Percentiles rank a stretch among this genome's conserved stretches.
Conservation (phyloP, 2,329 filamentous ascomycete genomes). For the Phoma herbarum region DNA sequence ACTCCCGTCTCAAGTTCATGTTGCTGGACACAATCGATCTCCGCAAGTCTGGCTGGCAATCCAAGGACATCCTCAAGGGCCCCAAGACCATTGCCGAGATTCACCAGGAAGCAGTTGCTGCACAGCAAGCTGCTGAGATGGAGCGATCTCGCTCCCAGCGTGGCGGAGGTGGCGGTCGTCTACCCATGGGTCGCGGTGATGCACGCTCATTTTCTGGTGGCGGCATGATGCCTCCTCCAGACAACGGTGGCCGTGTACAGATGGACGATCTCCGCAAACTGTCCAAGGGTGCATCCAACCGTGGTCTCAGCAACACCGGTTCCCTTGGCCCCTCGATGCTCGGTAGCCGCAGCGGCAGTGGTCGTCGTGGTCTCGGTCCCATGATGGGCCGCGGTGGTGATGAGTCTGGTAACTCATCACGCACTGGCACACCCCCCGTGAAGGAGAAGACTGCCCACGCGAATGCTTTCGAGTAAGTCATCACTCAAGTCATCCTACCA, state of each 20-base stretch:
- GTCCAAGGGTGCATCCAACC: constrained; percentile 66
- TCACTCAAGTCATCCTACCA: not conserved
- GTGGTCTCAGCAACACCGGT: constrained; percentile 63
- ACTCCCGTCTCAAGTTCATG: constrained; percentile 94
- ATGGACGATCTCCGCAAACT: constrained; percentile 92
- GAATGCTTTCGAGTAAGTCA: constrained; percentile 91
- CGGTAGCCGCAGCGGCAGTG: constrained; percentile 89
- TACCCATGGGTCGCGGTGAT: constrained; percentile 82
- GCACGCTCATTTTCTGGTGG: constrained; percentile 81
- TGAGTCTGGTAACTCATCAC: constrained; percentile 86
- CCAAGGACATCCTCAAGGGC: constrained; percentile 91
- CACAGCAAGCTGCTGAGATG: constrained; percentile 81
- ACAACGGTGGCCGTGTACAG: constrained; percentile 81
- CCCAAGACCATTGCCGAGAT: constrained; percentile 97
- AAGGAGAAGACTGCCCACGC: constrained; percentile 71
- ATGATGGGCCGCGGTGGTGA: constrained; percentile 72
- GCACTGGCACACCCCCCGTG: constrained; percentile 85
- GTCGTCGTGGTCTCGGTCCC: constrained; percentile 77
- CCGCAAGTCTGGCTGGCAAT: constrained; percentile 77
- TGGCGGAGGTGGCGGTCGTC: constrained; percentile 76
- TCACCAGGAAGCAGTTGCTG: constrained; percentile 80
- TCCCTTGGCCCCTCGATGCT: constrained; percentile 85
- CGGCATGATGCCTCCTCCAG: constrained; percentile 73
- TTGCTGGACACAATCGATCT: constrained; percentile 93
- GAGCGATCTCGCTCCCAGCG: constrained; percentile 66